Evolutionary conservation across 169 alveolate genomes (phyloP), one percentile per base, ranked within the genome.

Genomic region (Theileria parva): DNA sequence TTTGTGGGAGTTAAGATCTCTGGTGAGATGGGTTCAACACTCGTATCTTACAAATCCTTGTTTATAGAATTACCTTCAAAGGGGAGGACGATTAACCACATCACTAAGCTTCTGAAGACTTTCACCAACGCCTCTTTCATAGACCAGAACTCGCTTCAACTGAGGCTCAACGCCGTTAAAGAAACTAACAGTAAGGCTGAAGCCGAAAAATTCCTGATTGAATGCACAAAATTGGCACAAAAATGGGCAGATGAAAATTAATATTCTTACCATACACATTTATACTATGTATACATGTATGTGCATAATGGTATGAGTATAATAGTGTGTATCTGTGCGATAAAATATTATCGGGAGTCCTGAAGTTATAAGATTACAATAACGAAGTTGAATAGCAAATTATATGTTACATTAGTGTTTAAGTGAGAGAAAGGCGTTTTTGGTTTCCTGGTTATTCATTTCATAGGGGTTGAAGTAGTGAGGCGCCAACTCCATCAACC

Each of bases 401-500:
- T 8, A 59, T 59, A 59, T 59, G 39, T 4, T 27, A 25, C 34
- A 25, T 27, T 23, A 59, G 8, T 59, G 30, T 39, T 73, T 44
- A 30, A 73, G 60, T 23, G 53, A 19, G 32, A 25, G 30, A n/a
- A 75, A 30, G 11, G 83, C 83, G 39, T 25, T 23, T 25, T 75
- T 74, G 25, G 65, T 17, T 7, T 44, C 69, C 27, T 21, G 71
- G 59, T 67, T 48, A 21, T 79, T 55, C 53, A 83, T 69, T 19
- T 74, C 85, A 15, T 15, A 17, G 48, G 80, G 66, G 64, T 74
- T 51, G 78, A 83, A 77, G 73, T 83, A 83, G 25, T 83, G 80
- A n/a, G 74, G 74, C 11, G 93, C 92, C 9, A 85, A 61, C 68
- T 96, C 95, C 39, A 96, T 85, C 12, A 97, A 88, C 98, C 98